Base-by-base conservation (phyloP, 2,329 filamentous ascomycete genomes). In the Laburnicola sp. region DNA sequence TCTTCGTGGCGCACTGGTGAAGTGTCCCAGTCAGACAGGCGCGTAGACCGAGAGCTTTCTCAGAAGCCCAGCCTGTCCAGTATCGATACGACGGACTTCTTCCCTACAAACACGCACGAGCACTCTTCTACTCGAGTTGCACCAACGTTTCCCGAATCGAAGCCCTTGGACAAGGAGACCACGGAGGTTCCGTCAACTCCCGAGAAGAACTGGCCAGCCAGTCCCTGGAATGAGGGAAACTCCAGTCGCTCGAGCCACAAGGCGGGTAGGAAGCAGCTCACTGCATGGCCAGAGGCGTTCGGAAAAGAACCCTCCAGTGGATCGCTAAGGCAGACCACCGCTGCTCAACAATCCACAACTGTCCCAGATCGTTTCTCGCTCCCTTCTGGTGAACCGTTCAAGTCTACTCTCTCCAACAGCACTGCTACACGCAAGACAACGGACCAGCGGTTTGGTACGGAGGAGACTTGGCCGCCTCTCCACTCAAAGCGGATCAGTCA, bases 31-130 rank as follows among this genome's bases (percentile, higher is more conserved):
- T 46, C 50, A 2, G 52, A 63, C 23, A 59, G 50, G 36, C 57
- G 58, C 26, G 55, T 56, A 32, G 44, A 52, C 10, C 58, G 50
- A 10, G 45, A 45, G n/a, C 42, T 68, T 11, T 65, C 62, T 43
- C 68, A 69, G 40, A 69, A 72, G 53, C 63, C 58, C 30, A 75
- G 72, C 52, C 51, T 72, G 25, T 73, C 72, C 3, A 74, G 71
- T 49, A 65, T 75, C 36, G 69, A 71, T 42, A 75, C 73, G 5
- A 70, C 66, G 22, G 72, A 75, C 50, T 75, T 75, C 60, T 75
- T 75, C 37, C 73, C 73, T 7, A 69, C 58, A 6, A 74, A 74
- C 40, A 70, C 73, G 7, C 70, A 74, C 28, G 71, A 74, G 54
- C 66, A 74, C 56, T 74, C 72, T 9, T 68, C 68, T n/a, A 72